Evolutionary conservation across 1,284 basidiomycete species (phyloP), one percentile per base, ranked within the genome.

Genomic region (Bjerkandera adusta): DNA sequence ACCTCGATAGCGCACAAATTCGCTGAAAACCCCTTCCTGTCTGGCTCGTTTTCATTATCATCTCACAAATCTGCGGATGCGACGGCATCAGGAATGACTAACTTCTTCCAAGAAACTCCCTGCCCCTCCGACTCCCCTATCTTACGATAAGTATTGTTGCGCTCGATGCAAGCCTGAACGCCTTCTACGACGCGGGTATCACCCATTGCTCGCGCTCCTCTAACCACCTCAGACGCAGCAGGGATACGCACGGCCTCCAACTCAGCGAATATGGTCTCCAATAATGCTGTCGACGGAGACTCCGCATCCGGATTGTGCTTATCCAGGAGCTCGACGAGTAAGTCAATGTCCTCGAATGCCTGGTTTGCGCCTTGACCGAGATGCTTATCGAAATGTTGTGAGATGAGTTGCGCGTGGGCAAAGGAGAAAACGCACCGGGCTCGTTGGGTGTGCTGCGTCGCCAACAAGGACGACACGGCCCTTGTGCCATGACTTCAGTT

Each of bases 331-430:
- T 61, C 63, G 8, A 66, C 59, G 22, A 75, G 61, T 49, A 67
- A 63, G 41, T 68, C 69, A 29, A 68, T 57, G 54, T 74, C 73
- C 49, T 73, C 71, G 43, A 72, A 66, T 1, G 72, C 67, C 53
- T 72, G 72, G 51, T 73, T 74, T 6, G 72, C 71, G 22, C 72
- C 72, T 57, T 74, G 73, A 1, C 72, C 72, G 15, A 75, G 65
- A 51, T 74, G 72, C 71, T 73, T 39, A 24, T 35, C 2, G 30
- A 24, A 32, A 47, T 16, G 61, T 58, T 37, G 57, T 58, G 6
- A 61, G 60, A 15, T 58, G 62, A 5, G 11, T 36, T 11, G 3
- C 18, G 4, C 12, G 25, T 11, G 3, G 25, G 13, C 16, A 6
- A 18, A 18, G 27, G 33, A 15, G 37, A n/a, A 6, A 3, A 42